Evolutionary conservation across 139 green algal genomes (phyloP), one percentile per base, ranked within the genome.

Genomic region (Penium margaritaceum): DNA sequence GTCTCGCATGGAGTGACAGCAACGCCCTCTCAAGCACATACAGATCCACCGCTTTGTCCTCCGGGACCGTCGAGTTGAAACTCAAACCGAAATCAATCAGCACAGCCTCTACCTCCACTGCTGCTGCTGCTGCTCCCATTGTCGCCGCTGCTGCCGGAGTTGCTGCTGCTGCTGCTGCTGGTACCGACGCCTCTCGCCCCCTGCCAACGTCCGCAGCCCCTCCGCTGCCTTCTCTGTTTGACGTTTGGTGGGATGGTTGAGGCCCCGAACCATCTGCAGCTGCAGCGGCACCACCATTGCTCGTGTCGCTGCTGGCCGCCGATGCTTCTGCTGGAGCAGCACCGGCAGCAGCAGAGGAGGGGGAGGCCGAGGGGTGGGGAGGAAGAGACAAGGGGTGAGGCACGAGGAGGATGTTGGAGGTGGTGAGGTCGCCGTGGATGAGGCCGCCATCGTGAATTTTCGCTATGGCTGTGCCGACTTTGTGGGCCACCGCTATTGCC

Each of bases 381-480:
- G 41, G 9, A 12, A 51, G 41, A 12, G 41, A 9, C 9, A 51
- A 12, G 41, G 30, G 55, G 55, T 21, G 63, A 60, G 6, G 76
- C 53, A 3, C 81, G 73, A 96, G 67, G 36, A 97, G 73, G 66
- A 97, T 86, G 72, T 96, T 94, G 67, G 76, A 90, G 34, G 90
- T 92, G 27, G 91, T 93, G n/a, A 97, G 84, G 82, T 95, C 88
- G 37, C 92, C 91, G 70, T 96, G 92, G 27, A 96, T 82, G 61
- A 96, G 62, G 30, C 86, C 86, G 15, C 88, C 91, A 80, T 97
- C 92, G 67, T 97, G 92, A 66, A 97, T 39, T 36, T 51, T 64
- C 0, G 92, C 91, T 21, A 97, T 61, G 5, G 68, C 34, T 5
- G 38, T 24, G 17, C 51, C 51, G 24, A 60, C n/a, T n/a, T n/a